Evolutionary conservation across 768 basidiomycete genomes (phyloP).

Genomic region (Pulveroboletus sp.): DNA sequence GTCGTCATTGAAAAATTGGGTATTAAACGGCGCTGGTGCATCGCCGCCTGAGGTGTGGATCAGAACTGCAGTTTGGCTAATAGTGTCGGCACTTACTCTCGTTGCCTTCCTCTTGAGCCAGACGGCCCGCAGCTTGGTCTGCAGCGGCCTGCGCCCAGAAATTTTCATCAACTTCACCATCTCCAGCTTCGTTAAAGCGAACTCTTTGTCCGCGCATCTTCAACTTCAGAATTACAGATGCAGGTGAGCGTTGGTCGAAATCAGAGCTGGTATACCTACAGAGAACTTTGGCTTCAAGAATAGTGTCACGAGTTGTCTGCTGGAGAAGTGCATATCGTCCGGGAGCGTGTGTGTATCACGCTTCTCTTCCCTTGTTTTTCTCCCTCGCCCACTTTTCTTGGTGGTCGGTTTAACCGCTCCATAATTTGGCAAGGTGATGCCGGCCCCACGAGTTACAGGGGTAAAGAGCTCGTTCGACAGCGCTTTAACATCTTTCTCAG

Average conservation of each 20-base stretch:
- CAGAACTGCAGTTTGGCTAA: neutral
- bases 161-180: conserved; percentile 91
- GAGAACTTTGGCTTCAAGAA: conserved; percentile 97
- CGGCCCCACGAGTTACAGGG: conserved; percentile 65
- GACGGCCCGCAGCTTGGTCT: conserved; percentile 64
- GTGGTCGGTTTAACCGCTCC: conserved; percentile 25
- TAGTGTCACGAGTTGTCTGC: conserved; percentile 82
- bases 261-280: conserved; percentile 45
- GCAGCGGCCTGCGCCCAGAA: conserved; percentile 98
- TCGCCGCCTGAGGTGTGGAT: conserved; percentile 36
- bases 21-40: conserved; percentile 76
- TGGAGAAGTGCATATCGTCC: conserved; percentile 97
- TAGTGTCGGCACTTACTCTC: conserved; percentile 47
- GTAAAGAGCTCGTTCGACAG: conserved; percentile 73
- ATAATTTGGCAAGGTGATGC: conserved; percentile 65
- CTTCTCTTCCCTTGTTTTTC: conserved; percentile 54
- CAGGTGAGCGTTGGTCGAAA: conserved; percentile 1
- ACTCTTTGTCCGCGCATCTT: conserved; percentile 82
- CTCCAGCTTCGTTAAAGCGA: conserved; percentile 52
- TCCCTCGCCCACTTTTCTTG: conserved; percentile 42
- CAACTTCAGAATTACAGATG: conserved; percentile 47
- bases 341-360: conserved; percentile 79
- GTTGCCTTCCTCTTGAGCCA: conserved; percentile 53
- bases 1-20: conserved; percentile 96
- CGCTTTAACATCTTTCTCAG: conserved; percentile 58